Evolutionary conservation across 345 rosid species (phyloP), one percentile per base, ranked within the genome.

Genomic region (Pistacia atlantica): DNA sequence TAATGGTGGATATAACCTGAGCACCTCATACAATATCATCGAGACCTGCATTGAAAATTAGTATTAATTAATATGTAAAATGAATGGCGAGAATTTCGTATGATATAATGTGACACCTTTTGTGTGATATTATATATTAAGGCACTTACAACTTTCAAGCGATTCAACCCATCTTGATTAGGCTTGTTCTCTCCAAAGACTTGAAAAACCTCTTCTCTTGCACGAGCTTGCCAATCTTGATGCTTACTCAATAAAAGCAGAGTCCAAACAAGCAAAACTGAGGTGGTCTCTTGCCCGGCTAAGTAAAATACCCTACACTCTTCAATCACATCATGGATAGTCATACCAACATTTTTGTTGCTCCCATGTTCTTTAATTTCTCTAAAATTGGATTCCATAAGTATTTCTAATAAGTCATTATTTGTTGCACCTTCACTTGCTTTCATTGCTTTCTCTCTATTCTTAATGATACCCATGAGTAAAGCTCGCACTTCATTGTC

Each of bases 301-400:
- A 93, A 77, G 73, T 88, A 91, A 78, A 91, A 93, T 62, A 88
- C 37, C 75, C 83, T 91, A 74, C 93, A 91, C 65, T 93, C 93
- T 51, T 91, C 88, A 13, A 90, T 77, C 20, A 93, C 83, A 9
- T 91, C 97, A 5, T 86, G 76, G 4, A 66, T 75, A 45, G 75
- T 84, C 77, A 82, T 73, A 65, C 84, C 77, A 57, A 16, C 51
- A 4, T 75, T 71, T 54, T 66, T 75, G 48, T 69, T 67, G 31
- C 69, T 64, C 18, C 79, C 80, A 17, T 83, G 56, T 65, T 77
- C 86, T 71, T 81, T 18, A 1, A 69, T 73, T 62, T 82, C 84
- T 13, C 60, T 72, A 17, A n/a, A 12, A 67, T 87, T 88, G 38
- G 93, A 86, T 65, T 86, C 90, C 65, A 88, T 67, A 54, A 90